phyloP scores from a whole-genome alignment of 495 filamentous ascomycete genomes.

The Podospora pseudoanserina region DNA sequence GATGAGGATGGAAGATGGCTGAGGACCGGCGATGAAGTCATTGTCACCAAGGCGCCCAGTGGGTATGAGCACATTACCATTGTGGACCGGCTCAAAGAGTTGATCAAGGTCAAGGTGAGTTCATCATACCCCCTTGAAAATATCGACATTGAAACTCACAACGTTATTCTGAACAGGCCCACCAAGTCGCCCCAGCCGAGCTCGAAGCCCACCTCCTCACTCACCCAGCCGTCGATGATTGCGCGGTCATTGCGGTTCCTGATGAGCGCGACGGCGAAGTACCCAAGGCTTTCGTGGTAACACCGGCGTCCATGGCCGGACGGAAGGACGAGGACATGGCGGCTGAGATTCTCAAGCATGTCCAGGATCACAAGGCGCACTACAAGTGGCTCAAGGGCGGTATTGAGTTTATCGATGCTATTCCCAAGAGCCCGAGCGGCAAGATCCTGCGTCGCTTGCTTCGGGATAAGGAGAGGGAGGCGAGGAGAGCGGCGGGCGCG shows the following conservation, averaged over 20 bases:
- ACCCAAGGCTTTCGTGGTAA: slow-evolving; percentile 85
- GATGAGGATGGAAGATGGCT: slow-evolving; percentile 73
- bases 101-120: slow-evolving; percentile 87
- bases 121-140: background rate
- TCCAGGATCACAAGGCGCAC: slow-evolving; percentile 76
- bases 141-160: background rate
- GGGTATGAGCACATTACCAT: slow-evolving; percentile 78
- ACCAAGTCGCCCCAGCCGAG: slow-evolving; percentile 90
- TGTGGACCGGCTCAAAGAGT: slow-evolving; percentile 86
- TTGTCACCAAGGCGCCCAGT: slow-evolving; percentile 57
- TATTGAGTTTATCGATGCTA: slow-evolving; percentile 66
- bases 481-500: slow-evolving; percentile 57
- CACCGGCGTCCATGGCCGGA: slow-evolving; percentile 58
- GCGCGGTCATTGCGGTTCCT: slow-evolving; percentile 76
- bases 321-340: slow-evolving; percentile 49
- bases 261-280: slow-evolving; percentile 75
- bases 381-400: slow-evolving; percentile 91
- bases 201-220: slow-evolving; percentile 84
- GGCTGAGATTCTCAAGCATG: slow-evolving; percentile 67
- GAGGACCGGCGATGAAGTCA: slow-evolving; percentile 80
- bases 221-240: slow-evolving; percentile 77
- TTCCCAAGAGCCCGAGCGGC: slow-evolving; percentile 89
- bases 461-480: slow-evolving; percentile 74
- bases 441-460: slow-evolving; percentile 85
- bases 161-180: slow-evolving; percentile 49